Evolutionary conservation across 805 yeast genomes (phyloP).

Genomic region (Myxozyma lipomycoides): DNA sequence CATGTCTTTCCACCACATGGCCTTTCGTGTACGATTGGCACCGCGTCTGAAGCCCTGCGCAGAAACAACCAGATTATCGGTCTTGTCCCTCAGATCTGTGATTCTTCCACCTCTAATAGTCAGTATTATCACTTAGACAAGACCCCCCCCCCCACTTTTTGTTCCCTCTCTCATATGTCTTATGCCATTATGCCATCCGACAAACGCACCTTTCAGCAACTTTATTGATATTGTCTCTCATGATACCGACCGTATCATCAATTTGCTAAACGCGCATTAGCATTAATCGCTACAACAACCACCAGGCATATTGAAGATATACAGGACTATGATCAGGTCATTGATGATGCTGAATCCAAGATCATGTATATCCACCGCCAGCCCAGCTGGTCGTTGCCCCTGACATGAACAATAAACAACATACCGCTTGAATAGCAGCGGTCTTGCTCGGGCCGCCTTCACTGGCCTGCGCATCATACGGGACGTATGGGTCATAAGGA

Average conservation of each 20-base stretch:
- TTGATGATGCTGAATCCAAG: no score
- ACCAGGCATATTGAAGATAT: not conserved
- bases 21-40: constrained; percentile 94
- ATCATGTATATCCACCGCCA: no score
- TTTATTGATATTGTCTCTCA: constrained; percentile 94
- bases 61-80: constrained; percentile 84
- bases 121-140: no score
- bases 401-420: constrained; percentile 38
- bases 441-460: constrained; percentile 53
- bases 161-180: not conserved
- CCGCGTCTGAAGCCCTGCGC: constrained; percentile 96
- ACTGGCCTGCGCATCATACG: constrained; percentile 40
- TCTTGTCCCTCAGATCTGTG: constrained; percentile 86
- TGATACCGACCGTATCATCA: constrained; percentile 93
- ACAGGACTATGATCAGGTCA: not conserved
- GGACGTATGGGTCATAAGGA: constrained; percentile 83
- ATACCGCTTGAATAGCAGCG: constrained; percentile 77
- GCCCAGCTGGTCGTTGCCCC: no score
- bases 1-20: constrained; percentile 99
- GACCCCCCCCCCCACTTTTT: not conserved
- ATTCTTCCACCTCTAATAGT: constrained; percentile 76
- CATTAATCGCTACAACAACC: constrained; percentile 19
- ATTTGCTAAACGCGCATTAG: constrained; percentile 55
- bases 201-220: constrained; percentile 82
- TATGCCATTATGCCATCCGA: no score